A percentile compares a stretch with the other conserved stretches of the same genome.
Evolutionary conservation across 2,329 filamentous ascomycete genomes (phyloP).

Genomic region (Emericellopsis atlantica): DNA sequence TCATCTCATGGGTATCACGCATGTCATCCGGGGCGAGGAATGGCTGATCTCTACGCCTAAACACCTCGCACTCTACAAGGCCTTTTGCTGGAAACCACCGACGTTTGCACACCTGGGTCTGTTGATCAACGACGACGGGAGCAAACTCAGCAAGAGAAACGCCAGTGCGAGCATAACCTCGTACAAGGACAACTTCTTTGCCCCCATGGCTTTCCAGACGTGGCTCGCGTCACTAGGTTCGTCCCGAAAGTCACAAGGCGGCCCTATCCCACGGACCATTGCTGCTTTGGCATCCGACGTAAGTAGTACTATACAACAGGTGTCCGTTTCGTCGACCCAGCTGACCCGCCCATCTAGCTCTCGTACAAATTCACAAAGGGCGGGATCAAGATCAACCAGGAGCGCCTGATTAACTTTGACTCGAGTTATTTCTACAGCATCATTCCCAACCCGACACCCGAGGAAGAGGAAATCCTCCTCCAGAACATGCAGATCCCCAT

Average conservation of each 20-base stretch:
- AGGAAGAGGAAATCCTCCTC: not conserved
- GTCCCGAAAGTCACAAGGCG: conserved; percentile 14
- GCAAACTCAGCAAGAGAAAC: conserved; percentile 81
- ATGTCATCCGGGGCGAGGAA: conserved; percentile 89
- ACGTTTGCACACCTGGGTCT: conserved; percentile 73
- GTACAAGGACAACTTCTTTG: conserved; percentile 31
- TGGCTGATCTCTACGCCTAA: conserved; percentile 91
- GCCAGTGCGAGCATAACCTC: conserved; percentile 33
- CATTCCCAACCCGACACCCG: not conserved
- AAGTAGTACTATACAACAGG: conserved; percentile 12
- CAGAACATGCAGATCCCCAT: not conserved
- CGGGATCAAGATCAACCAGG: conserved; percentile 69
- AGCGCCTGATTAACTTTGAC: conserved; percentile 63
- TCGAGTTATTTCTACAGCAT: not conserved
- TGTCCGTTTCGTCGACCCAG: not conserved
- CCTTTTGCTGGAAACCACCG: conserved; percentile 62
- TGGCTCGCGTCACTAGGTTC: conserved; percentile 63
- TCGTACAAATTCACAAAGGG: conserved; percentile 82
- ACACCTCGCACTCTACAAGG: conserved; percentile 57
- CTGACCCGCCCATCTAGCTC: conserved; percentile 37
- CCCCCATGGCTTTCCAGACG: conserved; percentile 49
- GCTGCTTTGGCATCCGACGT: conserved; percentile 58
- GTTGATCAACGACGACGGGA: conserved; percentile 52
- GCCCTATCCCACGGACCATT: conserved; percentile 31
- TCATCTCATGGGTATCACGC: conserved; percentile 87